phyloP scores from a whole-genome alignment of 176 grass and related monocot genomes.

The Oryza meyeriana region DNA sequence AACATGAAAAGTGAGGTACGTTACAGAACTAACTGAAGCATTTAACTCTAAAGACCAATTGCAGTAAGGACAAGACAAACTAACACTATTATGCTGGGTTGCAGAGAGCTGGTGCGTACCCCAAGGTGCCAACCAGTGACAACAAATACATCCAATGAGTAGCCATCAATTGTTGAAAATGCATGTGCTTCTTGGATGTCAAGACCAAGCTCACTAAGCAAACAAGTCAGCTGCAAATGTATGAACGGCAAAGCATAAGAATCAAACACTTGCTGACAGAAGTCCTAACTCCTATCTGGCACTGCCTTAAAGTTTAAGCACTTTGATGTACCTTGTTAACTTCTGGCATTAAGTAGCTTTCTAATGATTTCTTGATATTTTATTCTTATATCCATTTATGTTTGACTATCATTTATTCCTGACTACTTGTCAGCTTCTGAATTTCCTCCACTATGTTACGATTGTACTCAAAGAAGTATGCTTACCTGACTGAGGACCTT shows the following conservation, averaged over 20 bases:
- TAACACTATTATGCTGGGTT: not conserved
- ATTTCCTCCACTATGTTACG: not conserved
- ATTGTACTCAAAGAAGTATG: not conserved
- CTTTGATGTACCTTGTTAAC: not conserved
- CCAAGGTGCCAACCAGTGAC: slow-evolving; percentile 76
- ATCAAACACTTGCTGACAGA: not conserved
- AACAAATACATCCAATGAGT: slow-evolving; percentile 77
- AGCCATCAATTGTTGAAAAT: slow-evolving; percentile 84
- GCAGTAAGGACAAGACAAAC: not conserved
- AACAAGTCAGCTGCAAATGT: slow-evolving; percentile 61
- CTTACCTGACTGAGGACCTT: slow-evolving; percentile 84
- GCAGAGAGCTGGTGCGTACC: slow-evolving; percentile 40
- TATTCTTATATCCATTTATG: not conserved
- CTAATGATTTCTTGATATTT: not conserved
- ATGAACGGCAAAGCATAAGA: not conserved
- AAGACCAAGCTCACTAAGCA: slow-evolving; percentile 82
- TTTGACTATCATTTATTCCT: not conserved
- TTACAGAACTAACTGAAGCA: not conserved
- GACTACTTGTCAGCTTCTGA: not conserved
- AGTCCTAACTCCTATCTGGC: not conserved
- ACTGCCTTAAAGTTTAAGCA: slow-evolving; percentile 9
- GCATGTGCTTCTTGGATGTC: slow-evolving; percentile 94
- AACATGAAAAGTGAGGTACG: not conserved
- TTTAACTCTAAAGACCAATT: not conserved
- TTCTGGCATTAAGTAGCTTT: not conserved